Evolutionary conservation across 1,284 basidiomycete genomes (phyloP).

Genomic region (Chalciporus sp.): DNA sequence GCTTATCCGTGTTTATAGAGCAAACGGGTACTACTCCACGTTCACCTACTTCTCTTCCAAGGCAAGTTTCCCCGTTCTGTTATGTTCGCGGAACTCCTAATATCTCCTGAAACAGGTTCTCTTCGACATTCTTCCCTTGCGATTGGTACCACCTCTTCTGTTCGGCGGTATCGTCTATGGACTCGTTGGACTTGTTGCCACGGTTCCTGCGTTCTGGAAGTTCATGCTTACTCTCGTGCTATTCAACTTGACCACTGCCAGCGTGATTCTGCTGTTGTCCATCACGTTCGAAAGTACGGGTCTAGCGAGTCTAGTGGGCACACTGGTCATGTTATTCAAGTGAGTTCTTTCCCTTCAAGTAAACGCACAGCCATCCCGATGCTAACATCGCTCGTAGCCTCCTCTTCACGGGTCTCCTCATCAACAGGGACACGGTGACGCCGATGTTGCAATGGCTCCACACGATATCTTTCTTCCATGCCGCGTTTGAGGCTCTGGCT

Average conservation of each 20-base stretch:
- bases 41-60: conserved; percentile 96
- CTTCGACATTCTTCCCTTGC: conserved; percentile 93
- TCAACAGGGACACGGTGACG: conserved; percentile 88
- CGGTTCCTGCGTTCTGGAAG: conserved; percentile 92
- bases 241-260: conserved; percentile 94
- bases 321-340: conserved; percentile 97
- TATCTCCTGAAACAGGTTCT: conserved; percentile 58
- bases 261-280: conserved; percentile 87
- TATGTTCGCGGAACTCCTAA: background rate
- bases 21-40: conserved; percentile 96
- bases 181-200: conserved; percentile 91
- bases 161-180: conserved; percentile 95
- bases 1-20: conserved; percentile 45
- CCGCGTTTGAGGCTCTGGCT: conserved; percentile 94
- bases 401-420: conserved; percentile 92
- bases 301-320: conserved; percentile 92
- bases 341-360: conserved; percentile 43
- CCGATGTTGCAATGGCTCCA: conserved; percentile 82
- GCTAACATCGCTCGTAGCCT: conserved; percentile 54
- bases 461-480: conserved; percentile 96
- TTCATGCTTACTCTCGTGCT: conserved; percentile 93
- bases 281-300: conserved; percentile 85
- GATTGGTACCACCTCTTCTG: conserved; percentile 91
- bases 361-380: background rate
- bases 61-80: conserved; percentile 39